Percentiles rank a stretch among this genome's conserved stretches.
phyloP scores from a whole-genome alignment of 2,329 filamentous ascomycete species.

The Monilinia aucupariae region DNA sequence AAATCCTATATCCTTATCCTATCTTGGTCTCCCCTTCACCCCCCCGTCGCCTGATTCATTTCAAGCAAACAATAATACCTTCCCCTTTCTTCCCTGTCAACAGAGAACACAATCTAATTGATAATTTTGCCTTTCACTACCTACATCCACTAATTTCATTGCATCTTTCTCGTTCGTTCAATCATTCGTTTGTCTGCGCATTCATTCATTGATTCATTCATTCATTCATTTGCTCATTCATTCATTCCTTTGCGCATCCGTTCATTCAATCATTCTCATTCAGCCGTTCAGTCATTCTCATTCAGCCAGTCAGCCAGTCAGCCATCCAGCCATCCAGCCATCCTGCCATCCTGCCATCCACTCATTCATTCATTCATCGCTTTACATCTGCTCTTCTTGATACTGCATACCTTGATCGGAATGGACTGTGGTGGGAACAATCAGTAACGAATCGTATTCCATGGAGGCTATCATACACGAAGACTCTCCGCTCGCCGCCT shows the following conservation, averaged over 20 bases:
- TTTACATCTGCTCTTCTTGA: background rate
- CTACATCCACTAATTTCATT: background rate
- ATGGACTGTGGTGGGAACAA: slow-evolving; percentile 23
- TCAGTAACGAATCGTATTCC: slow-evolving; percentile 25
- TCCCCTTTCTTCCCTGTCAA: too few relatives aligned
- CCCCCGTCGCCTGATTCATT: background rate
- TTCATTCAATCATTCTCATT: background rate
- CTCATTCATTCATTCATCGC: background rate
- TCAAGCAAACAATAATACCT: too few relatives aligned
- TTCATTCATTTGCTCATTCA: background rate
- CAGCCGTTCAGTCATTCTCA: background rate
- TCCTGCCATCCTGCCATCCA: too few relatives aligned
- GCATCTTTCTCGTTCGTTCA: background rate
- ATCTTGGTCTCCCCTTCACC: background rate
- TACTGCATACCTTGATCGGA: slow-evolving; percentile 16
- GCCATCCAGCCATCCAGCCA: background rate
- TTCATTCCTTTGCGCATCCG: background rate
- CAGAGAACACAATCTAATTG: too few relatives aligned
- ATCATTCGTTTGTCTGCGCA: background rate
- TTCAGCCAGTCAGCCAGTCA: background rate
- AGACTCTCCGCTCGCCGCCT: slow-evolving; percentile 81
- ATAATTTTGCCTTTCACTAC: background rate
- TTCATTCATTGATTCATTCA: background rate
- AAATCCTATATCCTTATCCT: background rate
- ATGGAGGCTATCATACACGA: slow-evolving; percentile 89